Evolutionary conservation across 2,329 filamentous ascomycete species (phyloP).

Genomic region (Camptophora hylomeconis): DNA sequence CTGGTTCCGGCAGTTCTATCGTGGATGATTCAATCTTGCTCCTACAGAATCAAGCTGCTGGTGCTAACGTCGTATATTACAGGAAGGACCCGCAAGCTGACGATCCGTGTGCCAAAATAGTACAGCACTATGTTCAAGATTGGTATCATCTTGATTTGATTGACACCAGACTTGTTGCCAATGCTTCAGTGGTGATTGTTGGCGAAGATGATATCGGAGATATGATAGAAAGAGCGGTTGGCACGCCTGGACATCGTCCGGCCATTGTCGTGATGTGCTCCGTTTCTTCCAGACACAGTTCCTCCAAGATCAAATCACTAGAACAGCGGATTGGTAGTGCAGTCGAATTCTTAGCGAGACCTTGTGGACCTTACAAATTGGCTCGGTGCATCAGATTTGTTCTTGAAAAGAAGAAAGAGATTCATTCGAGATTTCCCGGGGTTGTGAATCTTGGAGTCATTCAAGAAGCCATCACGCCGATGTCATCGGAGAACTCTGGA

Average conservation of each 20-base stretch:
- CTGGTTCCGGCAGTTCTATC: slow-evolving; percentile 5
- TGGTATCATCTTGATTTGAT: slow-evolving; percentile 9
- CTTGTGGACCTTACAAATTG: slow-evolving; percentile 10
- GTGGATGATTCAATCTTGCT: slow-evolving; percentile 5
- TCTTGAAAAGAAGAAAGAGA: slow-evolving; percentile 7
- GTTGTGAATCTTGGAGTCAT: too few species aligned
- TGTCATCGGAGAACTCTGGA: too few species aligned
- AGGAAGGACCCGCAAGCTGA: slow-evolving; percentile 2
- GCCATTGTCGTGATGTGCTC: slow-evolving; percentile 9
- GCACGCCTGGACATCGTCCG: slow-evolving; percentile 5
- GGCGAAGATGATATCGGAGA: slow-evolving; percentile 8
- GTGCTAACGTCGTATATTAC: slow-evolving; percentile 6
- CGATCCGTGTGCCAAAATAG: slow-evolving; percentile 2
- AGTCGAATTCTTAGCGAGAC: slow-evolving; percentile 9
- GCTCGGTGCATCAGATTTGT: slow-evolving; percentile 7
- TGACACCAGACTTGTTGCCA: slow-evolving; percentile 5
- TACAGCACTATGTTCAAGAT: slow-evolving; percentile 7
- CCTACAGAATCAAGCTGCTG: slow-evolving; percentile 5
- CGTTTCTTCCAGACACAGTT: slow-evolving; percentile 7
- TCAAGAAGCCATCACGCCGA: too few species aligned
- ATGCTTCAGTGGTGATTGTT: slow-evolving; percentile 6
- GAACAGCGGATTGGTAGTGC: slow-evolving; percentile 9
- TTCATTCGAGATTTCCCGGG: too few species aligned
- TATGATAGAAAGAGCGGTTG: slow-evolving; percentile 4
- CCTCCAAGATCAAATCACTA: slow-evolving; percentile 5